These are phyloP conservation scores for Aspergillus fischeri DNA, from an alignment of 2,329 filamentous ascomycete genomes.

Conservation along the genomic window DNA sequence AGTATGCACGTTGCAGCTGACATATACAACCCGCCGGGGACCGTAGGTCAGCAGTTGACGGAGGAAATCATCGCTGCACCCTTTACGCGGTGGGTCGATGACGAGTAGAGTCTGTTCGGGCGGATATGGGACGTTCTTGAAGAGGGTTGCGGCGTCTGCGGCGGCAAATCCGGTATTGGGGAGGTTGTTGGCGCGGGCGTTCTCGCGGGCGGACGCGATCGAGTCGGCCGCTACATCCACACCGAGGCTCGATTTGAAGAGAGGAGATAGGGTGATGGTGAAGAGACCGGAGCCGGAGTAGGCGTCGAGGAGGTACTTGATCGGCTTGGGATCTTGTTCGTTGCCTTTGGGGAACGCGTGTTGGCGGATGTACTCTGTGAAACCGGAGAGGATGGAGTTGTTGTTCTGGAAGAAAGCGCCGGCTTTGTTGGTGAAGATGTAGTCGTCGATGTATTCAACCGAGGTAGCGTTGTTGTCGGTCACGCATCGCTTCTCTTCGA, in stretches of 20 bases:
- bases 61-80: slow-evolving; percentile 82
- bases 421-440: slow-evolving; percentile 84
- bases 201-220: slow-evolving; percentile 72
- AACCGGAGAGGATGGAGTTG: slow-evolving; percentile 87
- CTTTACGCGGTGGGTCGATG: slow-evolving; percentile 93
- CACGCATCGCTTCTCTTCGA: slow-evolving; percentile 82
- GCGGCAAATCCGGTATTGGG: slow-evolving; percentile 78
- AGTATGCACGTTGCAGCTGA: slow-evolving; percentile 97
- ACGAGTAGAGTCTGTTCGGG: slow-evolving; percentile 85
- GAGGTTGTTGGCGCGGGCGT: slow-evolving; percentile 74
- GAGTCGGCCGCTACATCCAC: slow-evolving; percentile 82
- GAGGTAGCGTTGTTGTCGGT: slow-evolving; percentile 78
- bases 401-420: slow-evolving; percentile 99
- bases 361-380: slow-evolving; percentile 81
- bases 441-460: slow-evolving; percentile 83
- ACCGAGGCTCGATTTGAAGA: slow-evolving; percentile 76
- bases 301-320: slow-evolving; percentile 91
- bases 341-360: slow-evolving; percentile 60
- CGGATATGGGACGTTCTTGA: slow-evolving; percentile 69
- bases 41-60: slow-evolving; percentile 73
- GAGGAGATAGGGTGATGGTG: slow-evolving; percentile 82
- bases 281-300: slow-evolving; percentile 98
- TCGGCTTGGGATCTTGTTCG: slow-evolving; percentile 37
- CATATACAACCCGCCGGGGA: slow-evolving; percentile 80
- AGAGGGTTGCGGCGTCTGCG: slow-evolving; percentile 79